Evolutionary conservation across 1,284 basidiomycete genomes (phyloP).

Genomic region (Ceratobasidium sp.): DNA sequence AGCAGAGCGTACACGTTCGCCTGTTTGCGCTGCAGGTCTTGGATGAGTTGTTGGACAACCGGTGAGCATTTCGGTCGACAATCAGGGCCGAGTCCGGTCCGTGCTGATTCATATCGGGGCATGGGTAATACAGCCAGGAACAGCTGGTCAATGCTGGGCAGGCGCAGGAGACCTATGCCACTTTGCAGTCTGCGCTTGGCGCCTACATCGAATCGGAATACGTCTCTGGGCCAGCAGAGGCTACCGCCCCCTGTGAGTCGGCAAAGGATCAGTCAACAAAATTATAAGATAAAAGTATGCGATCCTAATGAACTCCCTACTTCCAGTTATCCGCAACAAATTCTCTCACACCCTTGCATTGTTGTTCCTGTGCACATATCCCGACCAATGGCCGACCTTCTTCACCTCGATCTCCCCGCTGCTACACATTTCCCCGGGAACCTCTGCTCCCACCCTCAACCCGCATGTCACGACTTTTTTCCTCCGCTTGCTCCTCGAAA

Average conservation of each 20-base stretch:
- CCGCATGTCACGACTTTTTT: slow-evolving; percentile 85
- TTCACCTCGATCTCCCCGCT: slow-evolving; percentile 81
- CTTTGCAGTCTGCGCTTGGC: slow-evolving; percentile 35
- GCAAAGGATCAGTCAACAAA: background rate
- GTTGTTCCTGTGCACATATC: slow-evolving; percentile 92
- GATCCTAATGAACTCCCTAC: slow-evolving; percentile 33
- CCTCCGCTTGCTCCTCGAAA: slow-evolving; percentile 88
- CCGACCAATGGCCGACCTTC: slow-evolving; percentile 83
- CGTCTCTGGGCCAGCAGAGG: slow-evolving; percentile 78
- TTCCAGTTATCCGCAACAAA: slow-evolving; percentile 90
- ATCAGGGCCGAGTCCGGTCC: slow-evolving; percentile 28
- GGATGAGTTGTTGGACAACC: slow-evolving; percentile 85
- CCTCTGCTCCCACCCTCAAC: slow-evolving; percentile 66
- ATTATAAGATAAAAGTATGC: slow-evolving; percentile 26
- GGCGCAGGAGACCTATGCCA: background rate
- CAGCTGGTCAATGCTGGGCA: slow-evolving; percentile 9
- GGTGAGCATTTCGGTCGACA: slow-evolving; percentile 63
- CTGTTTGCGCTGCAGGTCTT: slow-evolving; percentile 88
- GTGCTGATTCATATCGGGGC: slow-evolving; percentile 5
- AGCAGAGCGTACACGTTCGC: slow-evolving; percentile 78
- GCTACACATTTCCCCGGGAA: slow-evolving; percentile 66
- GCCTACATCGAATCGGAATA: slow-evolving; percentile 77
- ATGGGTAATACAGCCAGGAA: slow-evolving; percentile 14
- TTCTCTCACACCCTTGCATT: slow-evolving; percentile 97
- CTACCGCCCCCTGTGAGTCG: slow-evolving; percentile 74